phyloP scores from a whole-genome alignment of 306 rosid species.

The Pterocarpus santalinus region DNA sequence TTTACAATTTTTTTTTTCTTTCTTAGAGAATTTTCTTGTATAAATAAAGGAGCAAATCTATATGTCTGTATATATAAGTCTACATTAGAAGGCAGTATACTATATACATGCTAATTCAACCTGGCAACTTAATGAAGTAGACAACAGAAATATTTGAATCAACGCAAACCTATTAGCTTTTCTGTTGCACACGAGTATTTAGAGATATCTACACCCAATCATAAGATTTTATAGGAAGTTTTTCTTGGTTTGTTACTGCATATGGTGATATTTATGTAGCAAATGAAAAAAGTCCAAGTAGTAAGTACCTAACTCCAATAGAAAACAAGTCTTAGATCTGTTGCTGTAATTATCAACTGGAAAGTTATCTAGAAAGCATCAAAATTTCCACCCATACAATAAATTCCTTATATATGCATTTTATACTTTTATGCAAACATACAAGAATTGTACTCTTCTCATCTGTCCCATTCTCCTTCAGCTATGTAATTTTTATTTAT shows the following conservation, averaged over 20 bases:
- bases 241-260: neutral
- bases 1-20: neutral
- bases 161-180: neutral
- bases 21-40: neutral
- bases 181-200: neutral
- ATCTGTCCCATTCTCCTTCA: neutral
- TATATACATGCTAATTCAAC: conserved; percentile 14
- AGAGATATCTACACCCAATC: neutral
- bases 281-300: neutral
- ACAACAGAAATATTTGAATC: neutral
- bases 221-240: neutral
- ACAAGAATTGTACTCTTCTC: neutral
- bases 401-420: neutral
- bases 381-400: neutral
- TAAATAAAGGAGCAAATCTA: conserved; percentile 3
- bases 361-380: conserved; percentile 22
- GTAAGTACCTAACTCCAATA: neutral
- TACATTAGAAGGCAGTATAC: neutral
- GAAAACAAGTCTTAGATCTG: neutral
- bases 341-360: neutral
- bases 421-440: neutral
- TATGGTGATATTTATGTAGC: neutral
- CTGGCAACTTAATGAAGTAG: neutral
- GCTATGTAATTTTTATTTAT: neutral
- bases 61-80: neutral